Conservation (phyloP, 495 filamentous ascomycete species). For the Annulohypoxylon stygium region DNA sequence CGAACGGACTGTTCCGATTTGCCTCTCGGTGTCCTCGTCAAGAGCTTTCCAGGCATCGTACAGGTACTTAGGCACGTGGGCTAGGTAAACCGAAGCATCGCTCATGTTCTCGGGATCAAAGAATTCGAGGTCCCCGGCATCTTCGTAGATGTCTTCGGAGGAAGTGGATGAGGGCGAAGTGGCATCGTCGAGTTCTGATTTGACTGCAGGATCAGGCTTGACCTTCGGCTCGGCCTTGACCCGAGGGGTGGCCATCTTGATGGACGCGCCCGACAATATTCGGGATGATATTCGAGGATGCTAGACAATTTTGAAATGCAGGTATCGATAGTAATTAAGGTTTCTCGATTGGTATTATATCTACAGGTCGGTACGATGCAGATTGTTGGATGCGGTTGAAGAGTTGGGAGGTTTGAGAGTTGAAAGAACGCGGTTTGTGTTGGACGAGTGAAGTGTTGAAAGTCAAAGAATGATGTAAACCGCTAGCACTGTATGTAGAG, state of each 20-base stretch:
- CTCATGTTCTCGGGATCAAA: constrained; percentile 61
- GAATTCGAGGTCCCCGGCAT: constrained; percentile 88
- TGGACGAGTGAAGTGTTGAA: constrained; percentile 17
- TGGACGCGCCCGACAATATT: constrained; percentile 13
- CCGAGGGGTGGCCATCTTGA: constrained; percentile 45
- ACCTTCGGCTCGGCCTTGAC: constrained; percentile 46
- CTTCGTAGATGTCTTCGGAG: constrained; percentile 86
- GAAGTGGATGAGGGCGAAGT: constrained; percentile 70
- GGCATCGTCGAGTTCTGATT: constrained; percentile 71
- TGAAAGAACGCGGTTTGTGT: constrained; percentile 26
- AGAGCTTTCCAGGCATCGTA: constrained; percentile 75
- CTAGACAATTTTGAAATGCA: not conserved
- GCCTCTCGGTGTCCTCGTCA: constrained; percentile 68
- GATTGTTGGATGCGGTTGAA: constrained; percentile 1
- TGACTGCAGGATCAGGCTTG: constrained; percentile 64
- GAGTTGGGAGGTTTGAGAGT: not conserved
- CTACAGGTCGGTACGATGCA: not conserved
- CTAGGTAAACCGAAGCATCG: constrained; percentile 73
- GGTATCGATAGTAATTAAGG: not conserved
- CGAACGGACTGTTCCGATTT: constrained; percentile 80
- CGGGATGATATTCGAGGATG: not conserved
- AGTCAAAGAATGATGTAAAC: constrained; percentile 44
- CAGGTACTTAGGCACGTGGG: constrained; percentile 80
- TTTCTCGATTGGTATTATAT: constrained; percentile 9
- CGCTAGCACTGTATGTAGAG: not conserved